Percentiles rank a stretch among this genome's conserved stretches.
Evolutionary conservation across 2,329 filamentous ascomycete genomes (phyloP).

Genomic region (Aspergillus costaricaensis): DNA sequence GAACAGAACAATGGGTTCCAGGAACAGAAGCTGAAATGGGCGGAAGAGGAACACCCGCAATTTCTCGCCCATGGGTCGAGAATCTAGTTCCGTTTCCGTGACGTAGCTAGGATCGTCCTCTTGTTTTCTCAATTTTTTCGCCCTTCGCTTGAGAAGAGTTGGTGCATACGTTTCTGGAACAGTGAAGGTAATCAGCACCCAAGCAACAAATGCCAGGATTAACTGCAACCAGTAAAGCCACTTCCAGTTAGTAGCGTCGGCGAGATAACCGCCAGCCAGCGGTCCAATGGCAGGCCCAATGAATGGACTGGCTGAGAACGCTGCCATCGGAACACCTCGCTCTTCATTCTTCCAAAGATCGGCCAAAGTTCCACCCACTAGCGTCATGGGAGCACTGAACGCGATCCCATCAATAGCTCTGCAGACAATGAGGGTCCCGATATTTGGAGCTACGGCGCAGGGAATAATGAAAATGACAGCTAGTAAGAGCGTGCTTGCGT

Average conservation of each 20-base stretch:
- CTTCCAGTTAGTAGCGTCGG: conserved; percentile 71
- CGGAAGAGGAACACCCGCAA: conserved; percentile 74
- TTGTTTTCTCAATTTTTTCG: conserved; percentile 68
- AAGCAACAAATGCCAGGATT: conserved; percentile 70
- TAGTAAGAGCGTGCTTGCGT: conserved; percentile 66
- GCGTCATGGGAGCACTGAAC: conserved; percentile 82
- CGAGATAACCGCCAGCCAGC: conserved; percentile 74
- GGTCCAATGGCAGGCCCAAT: conserved; percentile 77
- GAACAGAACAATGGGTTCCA: conserved; percentile 81
- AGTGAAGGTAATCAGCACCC: conserved; percentile 79
- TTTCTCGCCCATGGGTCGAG: conserved; percentile 67
- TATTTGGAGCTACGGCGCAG: conserved; percentile 74
- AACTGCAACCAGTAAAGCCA: conserved; percentile 89
- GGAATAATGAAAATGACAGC: conserved; percentile 80
- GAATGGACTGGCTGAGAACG: conserved; percentile 80
- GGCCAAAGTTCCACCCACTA: conserved; percentile 78
- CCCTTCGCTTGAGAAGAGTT: conserved; percentile 70
- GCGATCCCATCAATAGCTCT: conserved; percentile 79
- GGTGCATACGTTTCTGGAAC: conserved; percentile 88
- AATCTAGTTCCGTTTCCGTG: conserved; percentile 78
- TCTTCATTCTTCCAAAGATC: conserved; percentile 86
- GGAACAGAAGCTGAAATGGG: conserved; percentile 82
- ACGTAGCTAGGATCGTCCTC: conserved; percentile 69
- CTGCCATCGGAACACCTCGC: conserved; percentile 82
- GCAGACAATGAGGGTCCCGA: conserved; percentile 73